Evolutionary conservation across 176 grass and related monocot species (phyloP), one percentile per base, ranked within the genome.

Genomic region (Aegilops umbellulata): DNA sequence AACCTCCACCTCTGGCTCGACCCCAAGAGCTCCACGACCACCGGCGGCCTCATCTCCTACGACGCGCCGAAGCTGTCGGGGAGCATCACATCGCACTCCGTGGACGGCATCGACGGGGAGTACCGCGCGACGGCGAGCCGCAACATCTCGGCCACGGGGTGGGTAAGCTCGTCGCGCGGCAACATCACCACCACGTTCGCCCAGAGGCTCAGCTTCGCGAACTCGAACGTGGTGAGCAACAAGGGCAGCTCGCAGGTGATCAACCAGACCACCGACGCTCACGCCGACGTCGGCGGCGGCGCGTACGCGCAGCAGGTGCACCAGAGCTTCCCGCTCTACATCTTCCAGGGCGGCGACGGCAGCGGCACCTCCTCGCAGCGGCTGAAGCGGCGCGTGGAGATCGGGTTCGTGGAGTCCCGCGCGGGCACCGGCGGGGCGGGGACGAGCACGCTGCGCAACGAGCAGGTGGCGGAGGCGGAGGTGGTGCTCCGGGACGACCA

Each of bases 1-100:
- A 99, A 99, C 69, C 80, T 99, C 82, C 97, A 96, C 83, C 92
- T 99, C 44, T 99, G 97, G 97, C 68, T 96, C 8, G 97, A 99
- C 64, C 49, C 46, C 9, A 88, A 90, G 87, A 88, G 79, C 80
- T 24, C 68, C 20, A 29, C 24, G 23, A 95, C 93, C 49, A 31
- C 62, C n/a, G 96, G 82, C 30, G 86, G 72, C 7, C 62, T 98
- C 35, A 34, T 92, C 78, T 67, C 86, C 16, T 92, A 94, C 77
- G 76, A 89, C 74, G 90, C 92, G 16, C 91, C 93, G 2, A 84
- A 91, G 17, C 93, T 90, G 16, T 22, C 27, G 0, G 87, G 91
- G 0, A 86, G 60, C 61, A 65, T 92, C 70, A 30, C 76, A 20
- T 89, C 96, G 1, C 42, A 80, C 58, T 95, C 93, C 61, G 74